These are phyloP conservation scores for Alternaria viburni DNA, from an alignment of 2,329 filamentous ascomycete genomes.

Conservation along the genomic window DNA sequence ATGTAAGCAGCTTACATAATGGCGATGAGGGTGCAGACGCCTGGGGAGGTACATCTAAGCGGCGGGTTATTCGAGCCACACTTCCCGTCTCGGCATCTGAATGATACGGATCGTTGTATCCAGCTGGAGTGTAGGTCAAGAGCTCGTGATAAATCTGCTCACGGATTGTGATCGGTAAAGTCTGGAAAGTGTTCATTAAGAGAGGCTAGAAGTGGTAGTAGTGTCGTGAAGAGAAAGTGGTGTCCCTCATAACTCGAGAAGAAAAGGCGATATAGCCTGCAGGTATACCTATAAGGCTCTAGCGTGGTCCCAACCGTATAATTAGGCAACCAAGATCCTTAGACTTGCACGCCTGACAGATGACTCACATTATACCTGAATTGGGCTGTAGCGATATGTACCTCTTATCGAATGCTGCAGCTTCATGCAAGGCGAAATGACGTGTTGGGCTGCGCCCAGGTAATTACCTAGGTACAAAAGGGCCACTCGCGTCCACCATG, in stretches of 20 bases:
- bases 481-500: not conserved
- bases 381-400: not conserved
- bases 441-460: not conserved
- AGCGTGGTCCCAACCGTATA: constrained; percentile 27
- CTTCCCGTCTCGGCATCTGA: not conserved
- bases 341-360: not conserved
- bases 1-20: constrained; percentile 3
- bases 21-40: constrained; percentile 1
- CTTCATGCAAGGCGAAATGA: not conserved
- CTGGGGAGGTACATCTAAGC: not conserved
- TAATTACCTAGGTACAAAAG: constrained; percentile 4
- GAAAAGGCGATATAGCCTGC: not conserved
- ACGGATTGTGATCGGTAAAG: constrained; percentile 2
- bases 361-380: not conserved
- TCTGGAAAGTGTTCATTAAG: not conserved
- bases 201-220: not conserved
- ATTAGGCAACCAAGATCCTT: not conserved
- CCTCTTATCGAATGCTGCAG: not conserved
- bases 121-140: not conserved
- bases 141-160: constrained; percentile 8
- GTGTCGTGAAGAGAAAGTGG: not conserved
- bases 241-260: not conserved
- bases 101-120: not conserved
- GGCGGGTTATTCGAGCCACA: not conserved
- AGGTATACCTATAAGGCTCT: constrained; percentile 33